Base-by-base conservation (phyloP, 768 basidiomycete genomes). In the Boletellus ananas region DNA sequence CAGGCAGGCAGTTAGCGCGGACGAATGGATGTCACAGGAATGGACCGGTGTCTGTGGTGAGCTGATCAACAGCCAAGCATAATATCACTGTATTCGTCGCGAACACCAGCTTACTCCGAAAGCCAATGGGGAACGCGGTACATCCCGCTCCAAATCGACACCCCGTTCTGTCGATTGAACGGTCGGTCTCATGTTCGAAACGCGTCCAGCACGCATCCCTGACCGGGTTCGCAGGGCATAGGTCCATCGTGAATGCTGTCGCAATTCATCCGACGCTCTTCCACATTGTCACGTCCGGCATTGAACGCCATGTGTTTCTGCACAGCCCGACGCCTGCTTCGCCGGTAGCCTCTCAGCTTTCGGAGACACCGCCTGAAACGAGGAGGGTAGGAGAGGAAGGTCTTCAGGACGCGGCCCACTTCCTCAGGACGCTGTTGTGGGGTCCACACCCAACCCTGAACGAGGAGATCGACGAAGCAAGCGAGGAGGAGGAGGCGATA, bases 181-280 rank as follows among this genome's bases (percentile, higher is more conserved):
- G 87, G 87, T 83, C 38, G 16, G 60, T 56, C 31, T n/a, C 37
- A 39, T 47, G 16, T 39, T 38, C 31, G 20, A 44, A 38, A 35
- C 23, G 40, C 36, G 10, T 20, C 35, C 42, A 7, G 34, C 35
- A 34, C 12, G 36, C 35, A 33, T 25, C 20, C 18, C 33, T 43
- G 36, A 11, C 48, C 47, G 50, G 40, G 23, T 38, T 43, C 10
- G 42, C 47, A 83, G 86, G 87, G 4, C 88, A 91, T 62, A 70
- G 77, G 35, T 89, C 88, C 2, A 88, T 93, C 45, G 81, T 91
- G 39, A 93, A 92, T 61, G 79, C 81, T 0, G 73, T 79, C 3
- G 66, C 86, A 21, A 80, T 90, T 50, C 90, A 92, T 61, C 90
- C 90, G 2, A 72, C 78, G 18, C 72, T 84, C 36, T 77, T 85